Base-by-base conservation (phyloP, 1,284 basidiomycete species). In the Puccinia novopanici region DNA sequence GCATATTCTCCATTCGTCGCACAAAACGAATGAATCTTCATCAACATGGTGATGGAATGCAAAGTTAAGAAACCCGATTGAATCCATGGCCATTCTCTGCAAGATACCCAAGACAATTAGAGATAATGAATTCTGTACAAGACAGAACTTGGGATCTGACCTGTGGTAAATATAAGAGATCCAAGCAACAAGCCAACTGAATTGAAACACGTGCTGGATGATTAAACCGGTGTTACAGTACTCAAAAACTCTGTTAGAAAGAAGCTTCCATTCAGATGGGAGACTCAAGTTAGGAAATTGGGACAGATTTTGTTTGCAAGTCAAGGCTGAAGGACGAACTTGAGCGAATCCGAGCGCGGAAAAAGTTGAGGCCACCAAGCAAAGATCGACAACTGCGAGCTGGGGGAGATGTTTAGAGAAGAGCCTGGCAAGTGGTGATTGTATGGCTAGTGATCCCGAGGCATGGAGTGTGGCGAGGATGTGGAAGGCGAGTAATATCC, bases 1-100 rank as follows among this genome's bases (percentile, higher is more conserved):
- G 92, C 90, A 68, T 98, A 90, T 84, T 92, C 90, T 6, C 95
- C 94, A 84, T 98, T 98, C 79, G 92, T 90, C 40, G 91, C 89
- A 87, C 94, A 90, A 87, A 98, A 99, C 22, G 94, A 97, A 87
- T 98, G 95, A 88, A 97, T 87, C 86, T 97, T 97, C 94, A 97
- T 97, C 83, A 96, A 90, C 91, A 96, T 92, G 80, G 92, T 89
- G 10, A 97, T 87, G 17, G 92, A 90, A 86, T 95, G 96, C n/a
- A 98, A 87, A 0, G 94, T 95, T 75, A 98, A 88, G 87, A 95
- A 98, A 10, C 95, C 95, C 0, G 94, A 94, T 86, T 99, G 96
- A 0, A 98, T 95, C 95, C 96, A 98, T 54, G 94, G 94, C 95
- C 95, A 98, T 83, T 94, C 89, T 75, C 93, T 91, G 45, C 34